A percentile compares a stretch with the other conserved stretches of the same genome.
These are phyloP conservation scores for Phytophthora sp. DNA, from an alignment of 352 stramenopile genomes.

Conservation along the genomic window DNA sequence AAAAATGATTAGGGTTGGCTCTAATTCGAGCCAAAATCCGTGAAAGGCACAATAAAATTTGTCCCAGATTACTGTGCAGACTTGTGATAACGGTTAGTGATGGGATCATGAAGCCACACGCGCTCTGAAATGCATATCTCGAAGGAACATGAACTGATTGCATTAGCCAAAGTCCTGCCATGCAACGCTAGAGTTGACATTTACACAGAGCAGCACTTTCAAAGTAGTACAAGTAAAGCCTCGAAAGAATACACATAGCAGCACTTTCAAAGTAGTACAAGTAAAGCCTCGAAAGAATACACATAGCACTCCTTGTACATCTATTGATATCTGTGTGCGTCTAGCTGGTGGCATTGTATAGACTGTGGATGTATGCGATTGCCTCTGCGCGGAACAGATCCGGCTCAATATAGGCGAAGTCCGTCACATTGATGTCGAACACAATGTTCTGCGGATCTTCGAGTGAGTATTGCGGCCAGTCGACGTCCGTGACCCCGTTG, in stretches of 20 bases:
- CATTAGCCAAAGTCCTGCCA: too few relatives aligned
- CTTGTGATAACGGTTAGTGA: too few relatives aligned
- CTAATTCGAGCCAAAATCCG: neutral
- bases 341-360: constrained; percentile 33
- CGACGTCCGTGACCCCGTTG: constrained; percentile 17
- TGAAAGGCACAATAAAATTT: neutral
- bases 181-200: too few relatives aligned
- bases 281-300: too few relatives aligned
- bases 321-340: neutral
- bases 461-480: constrained; percentile 32
- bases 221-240: too few relatives aligned
- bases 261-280: neutral
- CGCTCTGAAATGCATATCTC: too few relatives aligned
- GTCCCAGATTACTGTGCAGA: too few relatives aligned
- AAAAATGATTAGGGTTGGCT: neutral
- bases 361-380: constrained; percentile 33
- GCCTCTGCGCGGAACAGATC: constrained; percentile 34
- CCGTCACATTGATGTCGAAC: constrained; percentile 27
- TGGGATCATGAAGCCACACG: too few relatives aligned
- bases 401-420: constrained; percentile 22
- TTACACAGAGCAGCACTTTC: neutral
- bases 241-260: too few relatives aligned
- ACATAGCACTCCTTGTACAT: neutral
- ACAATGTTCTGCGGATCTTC: constrained; percentile 34
- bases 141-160: too few relatives aligned